Evolutionary conservation across 352 stramenopile genomes (phyloP).

Genomic region (Phytophthora podocarpi): DNA sequence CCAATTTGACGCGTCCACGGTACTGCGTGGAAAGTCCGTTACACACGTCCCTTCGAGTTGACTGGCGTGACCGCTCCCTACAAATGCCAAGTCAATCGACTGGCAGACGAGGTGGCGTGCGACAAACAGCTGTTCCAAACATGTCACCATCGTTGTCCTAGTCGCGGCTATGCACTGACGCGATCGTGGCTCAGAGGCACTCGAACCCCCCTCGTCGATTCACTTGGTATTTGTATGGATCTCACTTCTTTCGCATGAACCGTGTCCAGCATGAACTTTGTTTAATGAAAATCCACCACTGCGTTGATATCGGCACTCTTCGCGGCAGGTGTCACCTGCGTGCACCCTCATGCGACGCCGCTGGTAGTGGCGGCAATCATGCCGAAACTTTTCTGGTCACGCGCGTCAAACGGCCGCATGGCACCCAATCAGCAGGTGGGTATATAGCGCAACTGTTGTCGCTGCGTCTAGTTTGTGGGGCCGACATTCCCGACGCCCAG

Average conservation of each 20-base stretch:
- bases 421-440: constrained; percentile 26
- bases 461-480: constrained; percentile 2
- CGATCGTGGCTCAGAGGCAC: constrained; percentile 14
- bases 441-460: background rate
- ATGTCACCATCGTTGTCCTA: constrained; percentile 34
- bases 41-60: constrained; percentile 32
- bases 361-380: constrained; percentile 3
- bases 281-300: constrained; percentile 25
- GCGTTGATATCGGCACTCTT: background rate
- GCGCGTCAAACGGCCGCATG: background rate
- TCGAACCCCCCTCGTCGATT: background rate
- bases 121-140: constrained; percentile 23
- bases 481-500: constrained; percentile 18
- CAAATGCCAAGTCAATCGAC: constrained; percentile 1
- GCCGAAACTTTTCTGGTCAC: constrained; percentile 13
- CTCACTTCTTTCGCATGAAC: background rate
- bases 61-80: constrained; percentile 30
- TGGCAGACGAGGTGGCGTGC: constrained; percentile 7
- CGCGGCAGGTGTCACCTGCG: background rate
- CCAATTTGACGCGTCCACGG: constrained; percentile 8
- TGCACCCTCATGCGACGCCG: background rate
- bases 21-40: constrained; percentile 18
- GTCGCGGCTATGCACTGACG: constrained; percentile 20
- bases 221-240: constrained; percentile 17
- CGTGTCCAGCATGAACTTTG: constrained; percentile 13